A percentile compares a stretch with the other conserved stretches of the same genome.
Evolutionary conservation across 2,329 filamentous ascomycete species (phyloP).

Genomic region (Endocalyx cinctus): DNA sequence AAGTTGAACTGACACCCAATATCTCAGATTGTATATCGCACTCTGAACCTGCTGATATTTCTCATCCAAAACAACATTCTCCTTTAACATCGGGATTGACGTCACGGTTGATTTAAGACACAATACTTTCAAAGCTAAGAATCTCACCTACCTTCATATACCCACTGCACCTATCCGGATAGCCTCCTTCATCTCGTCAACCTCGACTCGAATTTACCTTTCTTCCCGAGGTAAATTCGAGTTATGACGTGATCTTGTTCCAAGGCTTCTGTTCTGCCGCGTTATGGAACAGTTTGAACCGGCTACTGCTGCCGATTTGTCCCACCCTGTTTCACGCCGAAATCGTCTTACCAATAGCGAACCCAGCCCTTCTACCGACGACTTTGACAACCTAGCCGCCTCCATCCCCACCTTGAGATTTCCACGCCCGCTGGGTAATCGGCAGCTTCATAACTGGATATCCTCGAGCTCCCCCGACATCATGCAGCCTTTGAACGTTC

Average conservation of each 20-base stretch:
- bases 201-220: constrained; percentile 22
- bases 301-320: constrained; percentile 19
- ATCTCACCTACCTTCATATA: too few species aligned
- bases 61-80: too few species aligned
- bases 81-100: too few species aligned
- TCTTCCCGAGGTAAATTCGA: constrained; percentile 22
- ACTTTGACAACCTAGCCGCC: constrained; percentile 19
- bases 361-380: constrained; percentile 14
- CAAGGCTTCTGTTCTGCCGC: constrained; percentile 32
- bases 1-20: too few species aligned
- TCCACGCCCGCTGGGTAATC: constrained; percentile 51
- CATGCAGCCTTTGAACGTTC: constrained; percentile 41
- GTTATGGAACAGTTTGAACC: constrained; percentile 46
- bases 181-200: constrained; percentile 23
- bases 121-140: too few species aligned
- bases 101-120: too few species aligned
- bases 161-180: too few species aligned
- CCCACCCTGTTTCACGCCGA: constrained; percentile 21
- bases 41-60: too few species aligned
- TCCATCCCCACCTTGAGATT: constrained; percentile 51
- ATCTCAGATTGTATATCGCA: too few species aligned
- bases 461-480: constrained; percentile 54
- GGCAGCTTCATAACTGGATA: constrained; percentile 55
- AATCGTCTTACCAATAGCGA: constrained; percentile 24
- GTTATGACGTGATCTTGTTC: constrained; percentile 32